phyloP scores from a whole-genome alignment of 2,329 filamentous ascomycete species.

The Trichoderma brevicompactum region DNA sequence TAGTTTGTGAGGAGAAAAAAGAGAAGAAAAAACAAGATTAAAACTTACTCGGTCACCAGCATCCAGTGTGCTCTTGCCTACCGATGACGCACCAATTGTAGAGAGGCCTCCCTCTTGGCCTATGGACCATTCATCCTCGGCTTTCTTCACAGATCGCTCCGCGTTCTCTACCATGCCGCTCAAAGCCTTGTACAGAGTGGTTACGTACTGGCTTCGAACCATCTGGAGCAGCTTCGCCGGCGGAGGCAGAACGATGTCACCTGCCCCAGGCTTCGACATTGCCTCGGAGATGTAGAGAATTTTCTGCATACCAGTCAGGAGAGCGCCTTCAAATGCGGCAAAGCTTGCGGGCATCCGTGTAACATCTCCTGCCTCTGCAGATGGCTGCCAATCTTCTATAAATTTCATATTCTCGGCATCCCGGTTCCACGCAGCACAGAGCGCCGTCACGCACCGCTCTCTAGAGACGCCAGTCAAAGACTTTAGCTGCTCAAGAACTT shows the following conservation, averaged over 20 bases:
- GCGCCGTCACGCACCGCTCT: slow-evolving; percentile 82
- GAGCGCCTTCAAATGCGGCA: slow-evolving; percentile 78
- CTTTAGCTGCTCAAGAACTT: slow-evolving; percentile 72
- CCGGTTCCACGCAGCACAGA: slow-evolving; percentile 89
- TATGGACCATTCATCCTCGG: slow-evolving; percentile 65
- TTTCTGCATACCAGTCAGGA: slow-evolving; percentile 89
- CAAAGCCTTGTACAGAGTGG: slow-evolving; percentile 88
- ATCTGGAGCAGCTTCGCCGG: slow-evolving; percentile 86
- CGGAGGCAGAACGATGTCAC: slow-evolving; percentile 81
- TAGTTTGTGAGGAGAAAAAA: slow-evolving; percentile 30
- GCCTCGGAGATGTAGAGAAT: slow-evolving; percentile 92
- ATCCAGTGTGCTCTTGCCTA: slow-evolving; percentile 55
- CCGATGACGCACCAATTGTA: slow-evolving; percentile 42
- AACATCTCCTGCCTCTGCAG: slow-evolving; percentile 79
- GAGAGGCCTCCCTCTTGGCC: slow-evolving; percentile 49
- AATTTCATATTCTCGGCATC: slow-evolving; percentile 92
- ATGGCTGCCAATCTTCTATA: slow-evolving; percentile 91
- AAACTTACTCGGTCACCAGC: slow-evolving; percentile 59
- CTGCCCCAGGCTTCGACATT: slow-evolving; percentile 71
- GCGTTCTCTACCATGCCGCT: slow-evolving; percentile 98
- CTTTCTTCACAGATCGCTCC: slow-evolving; percentile 70
- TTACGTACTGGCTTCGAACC: slow-evolving; percentile 90
- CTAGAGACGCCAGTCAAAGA: slow-evolving; percentile 75
- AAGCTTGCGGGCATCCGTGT: slow-evolving; percentile 91
- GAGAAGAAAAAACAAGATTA: not conserved